Conservation (phyloP, 169 alveolate genomes). For the Amoebophrya sp. region DNA sequence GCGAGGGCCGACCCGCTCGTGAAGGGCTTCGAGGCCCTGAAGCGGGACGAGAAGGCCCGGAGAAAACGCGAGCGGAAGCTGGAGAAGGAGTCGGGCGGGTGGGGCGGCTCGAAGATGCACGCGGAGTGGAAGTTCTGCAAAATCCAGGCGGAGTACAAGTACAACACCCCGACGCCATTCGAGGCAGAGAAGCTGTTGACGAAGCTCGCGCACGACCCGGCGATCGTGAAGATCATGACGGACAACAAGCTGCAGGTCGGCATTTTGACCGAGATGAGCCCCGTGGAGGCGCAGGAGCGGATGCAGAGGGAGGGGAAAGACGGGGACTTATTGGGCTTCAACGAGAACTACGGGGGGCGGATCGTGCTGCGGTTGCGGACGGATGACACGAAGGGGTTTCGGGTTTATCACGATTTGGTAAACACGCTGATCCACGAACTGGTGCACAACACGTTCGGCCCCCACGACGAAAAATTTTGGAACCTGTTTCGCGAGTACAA, state of each 20-base stretch:
- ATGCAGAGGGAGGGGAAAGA: background rate
- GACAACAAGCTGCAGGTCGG: constrained; percentile 17
- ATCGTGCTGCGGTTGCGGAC: constrained; percentile 28
- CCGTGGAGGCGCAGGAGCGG: constrained; percentile 1
- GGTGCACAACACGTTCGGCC: constrained; percentile 32
- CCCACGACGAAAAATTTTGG: constrained; percentile 31
- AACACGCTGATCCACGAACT: constrained; percentile 29
- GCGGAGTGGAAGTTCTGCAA: background rate
- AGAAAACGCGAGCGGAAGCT: background rate
- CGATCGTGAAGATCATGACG: constrained; percentile 31
- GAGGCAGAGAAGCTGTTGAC: constrained; percentile 23
- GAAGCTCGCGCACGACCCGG: constrained; percentile 25
- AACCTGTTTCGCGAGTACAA: constrained; percentile 28
- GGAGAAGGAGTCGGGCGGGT: background rate
- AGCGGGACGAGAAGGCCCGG: background rate
- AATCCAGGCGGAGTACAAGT: constrained; percentile 29
- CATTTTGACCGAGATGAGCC: constrained; percentile 25
- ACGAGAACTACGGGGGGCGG: constrained; percentile 19
- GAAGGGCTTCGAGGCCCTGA: background rate
- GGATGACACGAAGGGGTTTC: constrained; percentile 24
- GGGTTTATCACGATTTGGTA: constrained; percentile 28
- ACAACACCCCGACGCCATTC: constrained; percentile 27
- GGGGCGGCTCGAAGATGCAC: background rate
- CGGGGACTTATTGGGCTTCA: background rate
- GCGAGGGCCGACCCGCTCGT: background rate